phyloP scores from a whole-genome alignment of 306 rosid species.

The Datisca glomerata region DNA sequence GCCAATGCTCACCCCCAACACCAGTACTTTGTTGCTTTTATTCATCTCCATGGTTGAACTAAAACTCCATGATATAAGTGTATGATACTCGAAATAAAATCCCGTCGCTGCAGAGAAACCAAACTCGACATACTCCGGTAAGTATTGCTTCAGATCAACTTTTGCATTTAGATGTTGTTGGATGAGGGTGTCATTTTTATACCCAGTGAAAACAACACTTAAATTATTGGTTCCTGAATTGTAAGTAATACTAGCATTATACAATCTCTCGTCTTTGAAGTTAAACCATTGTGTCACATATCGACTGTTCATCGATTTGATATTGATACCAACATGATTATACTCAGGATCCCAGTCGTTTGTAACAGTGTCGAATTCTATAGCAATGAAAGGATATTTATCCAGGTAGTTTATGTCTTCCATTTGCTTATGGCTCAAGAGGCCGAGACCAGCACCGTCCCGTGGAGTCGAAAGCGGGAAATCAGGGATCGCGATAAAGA shows the following conservation, averaged over 20 bases:
- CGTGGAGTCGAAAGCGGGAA: too few species aligned
- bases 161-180: background rate
- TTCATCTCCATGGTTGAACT: too few species aligned
- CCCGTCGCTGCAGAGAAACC: conserved; percentile 22
- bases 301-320: conserved; percentile 18
- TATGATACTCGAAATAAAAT: background rate
- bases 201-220: conserved; percentile 22
- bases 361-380: conserved; percentile 32
- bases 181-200: background rate
- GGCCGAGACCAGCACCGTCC: conserved; percentile 4
- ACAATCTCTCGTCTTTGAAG: conserved; percentile 9
- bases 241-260: conserved; percentile 22
- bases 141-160: conserved; percentile 12
- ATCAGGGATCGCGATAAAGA: conserved; percentile 44
- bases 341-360: conserved; percentile 6
- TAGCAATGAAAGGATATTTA: conserved; percentile 26
- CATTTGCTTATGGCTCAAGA: conserved; percentile 7
- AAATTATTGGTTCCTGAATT: conserved; percentile 17
- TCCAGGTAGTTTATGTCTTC: too few species aligned
- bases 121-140: conserved; percentile 20
- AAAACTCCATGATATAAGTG: conserved; percentile 12
- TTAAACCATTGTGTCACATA: conserved; percentile 18
- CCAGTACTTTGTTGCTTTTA: too few species aligned
- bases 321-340: conserved; percentile 33
- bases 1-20: too few species aligned